A percentile compares a stretch with the other conserved stretches of the same genome.
Evolutionary conservation across 345 rosid species (phyloP).

Genomic region (Trapa incisa): DNA sequence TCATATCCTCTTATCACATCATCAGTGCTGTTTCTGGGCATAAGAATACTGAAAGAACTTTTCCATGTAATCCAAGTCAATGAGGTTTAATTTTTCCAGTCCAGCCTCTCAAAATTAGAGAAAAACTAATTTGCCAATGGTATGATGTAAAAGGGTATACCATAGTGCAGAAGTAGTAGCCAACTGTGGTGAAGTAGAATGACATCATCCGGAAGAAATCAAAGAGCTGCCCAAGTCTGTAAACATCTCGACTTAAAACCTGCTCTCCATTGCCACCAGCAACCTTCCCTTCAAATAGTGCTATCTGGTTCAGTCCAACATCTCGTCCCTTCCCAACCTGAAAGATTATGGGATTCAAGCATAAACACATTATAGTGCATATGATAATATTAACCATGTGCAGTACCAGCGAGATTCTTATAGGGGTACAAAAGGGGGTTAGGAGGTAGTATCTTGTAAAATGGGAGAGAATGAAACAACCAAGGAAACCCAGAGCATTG

Average conservation of each 20-base stretch:
- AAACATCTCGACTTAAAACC: slow-evolving; percentile 94
- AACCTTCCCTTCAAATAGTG: slow-evolving; percentile 95
- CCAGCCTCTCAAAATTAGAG: neutral
- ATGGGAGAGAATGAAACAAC: too few species aligned
- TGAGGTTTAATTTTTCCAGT: neutral
- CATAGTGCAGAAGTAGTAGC: slow-evolving; percentile 88
- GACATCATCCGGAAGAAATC: slow-evolving; percentile 99
- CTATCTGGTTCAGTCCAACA: slow-evolving; percentile 98
- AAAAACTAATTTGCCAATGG: neutral
- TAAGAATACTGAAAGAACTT: too few species aligned
- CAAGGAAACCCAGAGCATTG: too few species aligned
- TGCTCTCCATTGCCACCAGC: slow-evolving; percentile 99
- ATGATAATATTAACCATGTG: neutral
- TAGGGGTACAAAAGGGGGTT: too few species aligned
- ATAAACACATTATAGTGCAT: neutral
- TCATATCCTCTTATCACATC: too few species aligned
- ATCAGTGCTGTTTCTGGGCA: too few species aligned
- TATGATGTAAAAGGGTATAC: slow-evolving; percentile 20
- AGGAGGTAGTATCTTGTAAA: too few species aligned
- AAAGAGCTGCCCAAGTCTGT: slow-evolving; percentile 97
- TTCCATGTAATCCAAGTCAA: neutral
- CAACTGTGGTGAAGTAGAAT: slow-evolving; percentile 91
- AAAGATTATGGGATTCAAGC: slow-evolving; percentile 7
- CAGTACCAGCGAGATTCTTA: too few species aligned
- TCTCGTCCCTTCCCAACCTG: slow-evolving; percentile 99